Conservation (phyloP, 179 eudicot species). For the Silene noctiflora region DNA sequence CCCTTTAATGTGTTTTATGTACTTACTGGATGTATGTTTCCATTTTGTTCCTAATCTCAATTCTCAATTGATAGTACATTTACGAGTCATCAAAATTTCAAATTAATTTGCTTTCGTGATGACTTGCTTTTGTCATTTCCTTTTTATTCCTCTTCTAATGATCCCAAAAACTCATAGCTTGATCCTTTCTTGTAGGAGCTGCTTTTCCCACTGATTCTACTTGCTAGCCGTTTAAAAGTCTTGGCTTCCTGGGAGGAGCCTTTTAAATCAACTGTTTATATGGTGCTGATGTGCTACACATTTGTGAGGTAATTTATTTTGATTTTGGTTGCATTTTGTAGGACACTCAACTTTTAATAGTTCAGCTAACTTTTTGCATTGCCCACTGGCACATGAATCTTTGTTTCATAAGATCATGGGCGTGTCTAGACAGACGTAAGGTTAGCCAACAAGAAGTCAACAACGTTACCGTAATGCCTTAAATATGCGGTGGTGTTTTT, state of each 20-base stretch:
- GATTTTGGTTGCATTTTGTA: neutral
- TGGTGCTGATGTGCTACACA: conserved; percentile 50
- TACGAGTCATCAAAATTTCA: neutral
- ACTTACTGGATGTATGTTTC: neutral
- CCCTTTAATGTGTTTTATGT: neutral
- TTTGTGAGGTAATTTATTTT: conserved; percentile 44
- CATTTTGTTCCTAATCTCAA: neutral
- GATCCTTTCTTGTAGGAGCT: conserved; percentile 51
- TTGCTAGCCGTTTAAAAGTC: conserved; percentile 37
- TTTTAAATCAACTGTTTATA: conserved; percentile 51
- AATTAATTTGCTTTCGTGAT: neutral
- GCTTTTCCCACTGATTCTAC: conserved; percentile 53
- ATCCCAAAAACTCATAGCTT: neutral
- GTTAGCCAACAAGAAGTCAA: no score
- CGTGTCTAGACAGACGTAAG: no score
- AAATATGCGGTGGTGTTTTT: no score
- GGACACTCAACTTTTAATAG: neutral
- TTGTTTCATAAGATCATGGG: neutral
- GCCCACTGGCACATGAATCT: neutral
- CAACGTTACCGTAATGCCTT: no score
- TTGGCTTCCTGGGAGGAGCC: conserved; percentile 84
- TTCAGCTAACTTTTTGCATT: neutral
- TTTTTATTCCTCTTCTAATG: neutral
- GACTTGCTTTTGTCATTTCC: neutral
- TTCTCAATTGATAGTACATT: neutral